Evolutionary conservation across 148 eudicot genomes (phyloP).

Genomic region (Silene uniflora): DNA sequence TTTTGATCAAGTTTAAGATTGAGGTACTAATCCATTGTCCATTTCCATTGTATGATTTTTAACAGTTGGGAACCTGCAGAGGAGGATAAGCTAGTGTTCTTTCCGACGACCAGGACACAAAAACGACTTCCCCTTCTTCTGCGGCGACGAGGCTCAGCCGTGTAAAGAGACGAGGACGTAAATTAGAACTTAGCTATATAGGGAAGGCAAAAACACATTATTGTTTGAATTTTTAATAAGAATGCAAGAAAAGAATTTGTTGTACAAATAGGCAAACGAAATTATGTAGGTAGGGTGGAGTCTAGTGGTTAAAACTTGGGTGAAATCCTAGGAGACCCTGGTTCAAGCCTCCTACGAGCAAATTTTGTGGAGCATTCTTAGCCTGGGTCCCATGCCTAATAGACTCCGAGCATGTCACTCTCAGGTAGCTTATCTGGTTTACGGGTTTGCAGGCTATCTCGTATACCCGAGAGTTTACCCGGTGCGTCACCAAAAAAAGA

Average conservation of each 20-base stretch:
- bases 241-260: not conserved
- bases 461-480: too few relatives aligned
- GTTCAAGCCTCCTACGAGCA: too few relatives aligned
- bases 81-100: conserved; percentile 64
- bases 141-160: conserved; percentile 25
- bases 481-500: too few relatives aligned
- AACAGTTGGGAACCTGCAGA: conserved; percentile 43
- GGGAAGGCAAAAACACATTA: not conserved
- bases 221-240: conserved; percentile 3
- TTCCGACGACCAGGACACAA: conserved; percentile 85
- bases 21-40: not conserved
- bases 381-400: too few relatives aligned
- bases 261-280: conserved; percentile 4
- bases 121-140: conserved; percentile 71
- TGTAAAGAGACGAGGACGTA: conserved; percentile 12
- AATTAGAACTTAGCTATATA: conserved; percentile 9
- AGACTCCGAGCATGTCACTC: too few relatives aligned
- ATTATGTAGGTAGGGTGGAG: not conserved
- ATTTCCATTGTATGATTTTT: not conserved
- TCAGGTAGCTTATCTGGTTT: too few relatives aligned
- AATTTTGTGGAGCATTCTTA: too few relatives aligned
- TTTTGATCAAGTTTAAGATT: too few relatives aligned
- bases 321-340: too few relatives aligned
- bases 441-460: too few relatives aligned
- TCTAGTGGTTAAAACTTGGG: too few relatives aligned